Evolutionary conservation across 2,329 filamentous ascomycete species (phyloP).

Genomic region (Venturiaceae sp.): DNA sequence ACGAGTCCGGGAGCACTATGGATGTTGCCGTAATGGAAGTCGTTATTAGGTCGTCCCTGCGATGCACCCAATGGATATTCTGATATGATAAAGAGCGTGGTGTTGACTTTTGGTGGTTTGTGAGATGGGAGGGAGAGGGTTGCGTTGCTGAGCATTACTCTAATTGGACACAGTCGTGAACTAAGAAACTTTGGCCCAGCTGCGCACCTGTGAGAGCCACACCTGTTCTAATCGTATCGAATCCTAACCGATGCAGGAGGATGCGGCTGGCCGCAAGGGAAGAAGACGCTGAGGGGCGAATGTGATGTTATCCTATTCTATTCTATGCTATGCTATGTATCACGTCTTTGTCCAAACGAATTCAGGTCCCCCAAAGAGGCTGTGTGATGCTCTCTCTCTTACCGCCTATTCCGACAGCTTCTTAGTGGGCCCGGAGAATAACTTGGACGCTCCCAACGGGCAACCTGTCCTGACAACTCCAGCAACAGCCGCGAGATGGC

Average conservation of each 20-base stretch:
- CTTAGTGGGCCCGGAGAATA: background rate
- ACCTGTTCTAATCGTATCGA: background rate
- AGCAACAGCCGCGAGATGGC: constrained; percentile 1
- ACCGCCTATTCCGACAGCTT: background rate
- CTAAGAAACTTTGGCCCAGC: background rate
- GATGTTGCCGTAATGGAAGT: background rate
- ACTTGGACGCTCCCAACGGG: background rate
- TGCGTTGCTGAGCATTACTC: too few relatives aligned
- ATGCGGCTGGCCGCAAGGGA: background rate
- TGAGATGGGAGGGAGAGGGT: background rate
- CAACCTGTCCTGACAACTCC: background rate
- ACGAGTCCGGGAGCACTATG: background rate
- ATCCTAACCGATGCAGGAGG: background rate
- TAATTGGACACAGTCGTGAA: background rate
- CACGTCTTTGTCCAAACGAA: background rate
- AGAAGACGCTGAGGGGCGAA: background rate
- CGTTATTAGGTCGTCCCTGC: background rate
- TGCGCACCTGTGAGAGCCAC: too few relatives aligned
- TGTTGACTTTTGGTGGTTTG: background rate
- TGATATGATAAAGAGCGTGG: background rate
- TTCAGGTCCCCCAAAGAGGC: too few relatives aligned
- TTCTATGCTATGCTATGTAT: too few relatives aligned
- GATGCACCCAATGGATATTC: background rate
- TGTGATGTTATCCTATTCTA: too few relatives aligned
- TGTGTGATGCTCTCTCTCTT: background rate